Percentiles rank a stretch among this genome's conserved stretches.
phyloP scores from a whole-genome alignment of 768 basidiomycete genomes.

The Trametes cinnabarina region DNA sequence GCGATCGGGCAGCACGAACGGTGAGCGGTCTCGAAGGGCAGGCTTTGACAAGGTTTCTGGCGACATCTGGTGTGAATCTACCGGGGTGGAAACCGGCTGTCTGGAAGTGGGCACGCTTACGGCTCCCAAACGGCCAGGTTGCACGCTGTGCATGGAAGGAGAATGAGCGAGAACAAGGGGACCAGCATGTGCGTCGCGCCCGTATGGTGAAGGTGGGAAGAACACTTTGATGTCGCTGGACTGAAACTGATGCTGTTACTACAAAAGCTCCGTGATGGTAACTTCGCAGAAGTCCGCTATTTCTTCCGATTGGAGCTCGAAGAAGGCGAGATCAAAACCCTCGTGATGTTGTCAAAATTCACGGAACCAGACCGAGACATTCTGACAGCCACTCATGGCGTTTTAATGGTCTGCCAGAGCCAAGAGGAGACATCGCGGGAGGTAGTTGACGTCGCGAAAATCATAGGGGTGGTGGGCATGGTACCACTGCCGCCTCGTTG shows the following conservation, averaged over 20 bases:
- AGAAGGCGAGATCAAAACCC: neutral
- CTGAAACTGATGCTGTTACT: no score
- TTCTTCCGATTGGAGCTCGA: neutral
- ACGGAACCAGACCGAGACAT: neutral
- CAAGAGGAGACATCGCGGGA: neutral
- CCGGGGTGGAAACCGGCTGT: neutral
- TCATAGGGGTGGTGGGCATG: neutral
- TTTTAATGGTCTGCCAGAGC: neutral
- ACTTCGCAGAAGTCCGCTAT: neutral
- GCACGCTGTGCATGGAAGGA: constrained; percentile 11
- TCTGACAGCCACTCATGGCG: neutral
- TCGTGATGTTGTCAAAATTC: neutral
- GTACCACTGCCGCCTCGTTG: neutral
- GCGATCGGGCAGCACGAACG: neutral
- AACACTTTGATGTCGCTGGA: no score
- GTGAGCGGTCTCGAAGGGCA: neutral
- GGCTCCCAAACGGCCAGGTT: constrained; percentile 22
- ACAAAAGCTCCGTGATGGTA: neutral
- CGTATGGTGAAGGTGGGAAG: constrained; percentile 12
- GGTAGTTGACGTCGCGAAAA: neutral
- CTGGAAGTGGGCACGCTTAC: constrained; percentile 25
- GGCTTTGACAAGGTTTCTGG: neutral
- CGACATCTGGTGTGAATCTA: neutral
- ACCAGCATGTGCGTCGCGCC: neutral
- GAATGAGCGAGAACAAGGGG: neutral